phyloP scores from a whole-genome alignment of 1,284 basidiomycete species.

The Schizophyllum commune region DNA sequence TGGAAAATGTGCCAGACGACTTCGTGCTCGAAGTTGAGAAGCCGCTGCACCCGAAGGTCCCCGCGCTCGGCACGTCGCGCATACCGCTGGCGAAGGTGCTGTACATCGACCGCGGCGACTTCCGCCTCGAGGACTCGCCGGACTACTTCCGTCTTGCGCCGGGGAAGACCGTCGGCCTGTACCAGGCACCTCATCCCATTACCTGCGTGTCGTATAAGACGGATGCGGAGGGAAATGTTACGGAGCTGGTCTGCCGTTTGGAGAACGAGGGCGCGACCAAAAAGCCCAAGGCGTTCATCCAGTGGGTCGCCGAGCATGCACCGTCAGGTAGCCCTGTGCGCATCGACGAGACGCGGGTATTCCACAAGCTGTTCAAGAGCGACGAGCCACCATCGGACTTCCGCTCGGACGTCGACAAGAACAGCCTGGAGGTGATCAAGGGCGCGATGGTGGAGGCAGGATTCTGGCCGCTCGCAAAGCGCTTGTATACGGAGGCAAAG shows the following conservation, averaged over 20 bases:
- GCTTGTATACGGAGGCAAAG: slow-evolving; percentile 57
- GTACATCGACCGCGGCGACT: slow-evolving; percentile 95
- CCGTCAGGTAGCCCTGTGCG: slow-evolving; percentile 74
- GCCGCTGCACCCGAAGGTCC: slow-evolving; percentile 91
- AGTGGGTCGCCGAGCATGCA: slow-evolving; percentile 92
- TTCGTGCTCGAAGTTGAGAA: slow-evolving; percentile 83
- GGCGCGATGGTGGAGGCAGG: slow-evolving; percentile 85
- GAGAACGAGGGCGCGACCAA: slow-evolving; percentile 63
- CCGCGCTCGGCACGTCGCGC: slow-evolving; percentile 75
- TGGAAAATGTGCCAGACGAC: slow-evolving; percentile 89
- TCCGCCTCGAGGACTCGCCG: slow-evolving; percentile 83
- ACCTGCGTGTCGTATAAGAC: slow-evolving; percentile 87
- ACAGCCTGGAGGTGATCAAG: slow-evolving; percentile 73
- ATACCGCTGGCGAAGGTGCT: slow-evolving; percentile 87
- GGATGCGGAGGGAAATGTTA: slow-evolving; percentile 66
- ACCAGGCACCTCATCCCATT: slow-evolving; percentile 92
- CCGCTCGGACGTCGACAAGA: slow-evolving; percentile 70
- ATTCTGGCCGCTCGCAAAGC: slow-evolving; percentile 81
- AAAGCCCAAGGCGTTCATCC: slow-evolving; percentile 95
- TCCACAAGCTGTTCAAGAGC: slow-evolving; percentile 91
- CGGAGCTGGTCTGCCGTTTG: slow-evolving; percentile 73
- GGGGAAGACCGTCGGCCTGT: slow-evolving; percentile 93
- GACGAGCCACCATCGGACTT: slow-evolving; percentile 86
- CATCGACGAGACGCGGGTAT: slow-evolving; percentile 88
- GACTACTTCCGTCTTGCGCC: slow-evolving; percentile 98